A percentile compares a stretch with the other conserved stretches of the same genome.
Conservation (phyloP, 306 rosid genomes). For the Glycyrrhiza uralensis region DNA sequence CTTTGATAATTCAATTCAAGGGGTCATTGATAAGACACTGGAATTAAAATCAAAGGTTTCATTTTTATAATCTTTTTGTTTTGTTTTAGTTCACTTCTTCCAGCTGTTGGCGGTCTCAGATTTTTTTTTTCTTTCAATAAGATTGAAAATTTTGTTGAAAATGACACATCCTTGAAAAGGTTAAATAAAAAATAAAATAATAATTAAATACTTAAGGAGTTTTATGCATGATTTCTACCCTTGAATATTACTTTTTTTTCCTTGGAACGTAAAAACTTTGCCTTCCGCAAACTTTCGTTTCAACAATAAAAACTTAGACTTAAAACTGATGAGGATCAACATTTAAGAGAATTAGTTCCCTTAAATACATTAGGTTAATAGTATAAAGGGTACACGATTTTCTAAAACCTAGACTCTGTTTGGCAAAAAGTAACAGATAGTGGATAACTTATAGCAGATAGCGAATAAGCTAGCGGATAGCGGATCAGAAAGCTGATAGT, state of each 20-base stretch:
- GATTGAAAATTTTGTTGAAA: neutral
- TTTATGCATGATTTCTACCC: neutral
- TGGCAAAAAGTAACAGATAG: too few relatives aligned
- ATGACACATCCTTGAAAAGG: neutral
- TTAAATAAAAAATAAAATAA: conserved; percentile 3
- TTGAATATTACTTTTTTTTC: neutral
- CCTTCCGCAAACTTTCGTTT: too few relatives aligned
- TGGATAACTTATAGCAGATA: too few relatives aligned
- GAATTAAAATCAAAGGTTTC: conserved; percentile 28
- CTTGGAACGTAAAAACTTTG: too few relatives aligned
- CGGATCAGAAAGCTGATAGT: too few relatives aligned
- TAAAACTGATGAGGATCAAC: too few relatives aligned
- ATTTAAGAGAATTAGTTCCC: too few relatives aligned
- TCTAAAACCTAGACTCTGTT: too few relatives aligned
- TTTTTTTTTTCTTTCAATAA: neutral
- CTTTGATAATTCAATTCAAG: conserved; percentile 41
- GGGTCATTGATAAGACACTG: conserved; percentile 59
- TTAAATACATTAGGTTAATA: too few relatives aligned
- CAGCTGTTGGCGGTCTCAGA: neutral
- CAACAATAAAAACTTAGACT: too few relatives aligned
- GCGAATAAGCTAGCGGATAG: too few relatives aligned
- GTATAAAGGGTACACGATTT: too few relatives aligned
- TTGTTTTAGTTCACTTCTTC: neutral
- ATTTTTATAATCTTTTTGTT: conserved; percentile 4
- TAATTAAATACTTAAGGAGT: neutral